Base-by-base conservation (phyloP, 225 moss, liverwort and hornwort genomes). In the Pleurozium schreberi region DNA sequence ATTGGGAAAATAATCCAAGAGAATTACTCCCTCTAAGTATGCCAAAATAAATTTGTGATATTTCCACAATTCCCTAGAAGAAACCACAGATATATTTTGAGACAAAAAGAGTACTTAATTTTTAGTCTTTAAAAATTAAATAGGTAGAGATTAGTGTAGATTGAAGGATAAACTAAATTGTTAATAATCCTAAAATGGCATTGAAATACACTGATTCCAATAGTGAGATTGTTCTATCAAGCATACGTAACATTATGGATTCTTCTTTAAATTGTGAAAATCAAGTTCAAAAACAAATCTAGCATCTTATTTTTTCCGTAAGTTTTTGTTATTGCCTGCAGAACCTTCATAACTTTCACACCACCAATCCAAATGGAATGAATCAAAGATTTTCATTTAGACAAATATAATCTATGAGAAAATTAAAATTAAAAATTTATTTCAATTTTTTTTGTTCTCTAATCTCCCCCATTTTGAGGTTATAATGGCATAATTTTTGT, bases 321-420 rank as follows among this genome's bases (percentile, higher is more conserved):
- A 68, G 2, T 7, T 22, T 13, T 0, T 42, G 0, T 70, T 0
- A 5, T 14, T 70, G 14, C 8, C 4, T 12, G 0, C 4, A 16
- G 26, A 28, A 71, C 10, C 5, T 43, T 14, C 3, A 71, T 43
- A 28, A 28, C 1, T 71, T 28, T 43, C 17, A 71, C 43, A 28
- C 17, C 28, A 43, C 14, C 17, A 43, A 71, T 71, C 17, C 10
- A 10, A 71, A 27, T 71, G 42, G 3, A 43, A 27, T 40, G 9
- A 70, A 26, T 27, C 5, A 9, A 27, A 15, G 0, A 12, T 25
- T 9, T 43, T 5, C 2, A 43, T 42, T 22, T 43, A 43, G 15
- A 43, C 3, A 43, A 43, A 43, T 27, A 42, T 3, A 71, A 16
- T 27, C 5, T 71, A 71, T 71, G 15, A 43, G 3, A 43, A 43